Evolutionary conservation across 2,329 filamentous ascomycete species (phyloP).

Genomic region (Alternaria ventricosa): DNA sequence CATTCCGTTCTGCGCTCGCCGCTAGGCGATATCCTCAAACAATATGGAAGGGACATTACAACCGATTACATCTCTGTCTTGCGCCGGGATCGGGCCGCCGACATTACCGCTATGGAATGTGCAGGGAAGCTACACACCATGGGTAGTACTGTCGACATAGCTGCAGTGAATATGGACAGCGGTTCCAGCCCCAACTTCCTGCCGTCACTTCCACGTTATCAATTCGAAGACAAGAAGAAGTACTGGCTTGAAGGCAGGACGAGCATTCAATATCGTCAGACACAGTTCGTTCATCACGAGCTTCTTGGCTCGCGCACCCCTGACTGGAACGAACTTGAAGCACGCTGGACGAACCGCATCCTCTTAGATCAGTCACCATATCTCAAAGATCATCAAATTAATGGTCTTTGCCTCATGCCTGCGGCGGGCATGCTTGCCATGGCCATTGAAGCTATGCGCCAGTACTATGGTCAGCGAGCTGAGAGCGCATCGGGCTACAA

Average conservation of each 20-base stretch:
- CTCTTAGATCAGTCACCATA: conserved; percentile 49
- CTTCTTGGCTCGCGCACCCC: conserved; percentile 30
- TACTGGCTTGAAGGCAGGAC: conserved; percentile 20
- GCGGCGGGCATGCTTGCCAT: conserved; percentile 13
- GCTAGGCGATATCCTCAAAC: conserved; percentile 12
- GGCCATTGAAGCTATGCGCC: conserved; percentile 10
- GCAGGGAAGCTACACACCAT: conserved; percentile 6
- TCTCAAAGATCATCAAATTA: conserved; percentile 52
- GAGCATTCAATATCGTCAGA: conserved; percentile 16
- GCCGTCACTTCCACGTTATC: conserved; percentile 15
- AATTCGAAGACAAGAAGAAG: conserved; percentile 15
- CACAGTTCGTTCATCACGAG: conserved; percentile 12
- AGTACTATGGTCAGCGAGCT: conserved; percentile 7
- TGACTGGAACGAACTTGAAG: conserved; percentile 19
- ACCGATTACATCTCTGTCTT: conserved; percentile 19
- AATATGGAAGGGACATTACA: not conserved
- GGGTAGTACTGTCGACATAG: conserved; percentile 7
- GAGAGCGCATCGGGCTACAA: conserved; percentile 3
- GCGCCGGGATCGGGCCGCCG: conserved; percentile 8
- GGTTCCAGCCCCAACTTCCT: not conserved
- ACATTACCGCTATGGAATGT: conserved; percentile 15
- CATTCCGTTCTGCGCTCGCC: conserved; percentile 21
- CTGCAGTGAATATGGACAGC: conserved; percentile 1
- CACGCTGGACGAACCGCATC: conserved; percentile 32
- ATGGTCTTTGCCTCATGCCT: conserved; percentile 32